Conservation (phyloP, 306 rosid species). For the Prunus padus region DNA sequence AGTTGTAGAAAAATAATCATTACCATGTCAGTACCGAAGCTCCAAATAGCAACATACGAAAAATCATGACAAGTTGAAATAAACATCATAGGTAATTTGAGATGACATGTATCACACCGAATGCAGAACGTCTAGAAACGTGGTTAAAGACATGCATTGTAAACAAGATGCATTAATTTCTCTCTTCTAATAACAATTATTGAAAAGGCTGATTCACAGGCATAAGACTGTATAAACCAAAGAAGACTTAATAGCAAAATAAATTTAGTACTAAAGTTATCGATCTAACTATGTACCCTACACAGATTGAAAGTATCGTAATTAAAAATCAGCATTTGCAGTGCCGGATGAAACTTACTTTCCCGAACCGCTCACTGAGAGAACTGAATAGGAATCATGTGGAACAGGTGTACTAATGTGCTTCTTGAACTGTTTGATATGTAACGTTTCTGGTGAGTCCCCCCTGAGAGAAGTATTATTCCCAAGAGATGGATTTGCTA, state of each 20-base stretch:
- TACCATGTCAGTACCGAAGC: conserved; percentile 1
- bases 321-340: not conserved
- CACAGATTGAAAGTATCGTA: not conserved
- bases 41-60: not conserved
- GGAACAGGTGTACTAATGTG: conserved; percentile 96
- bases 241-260: not conserved
- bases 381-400: conserved; percentile 94
- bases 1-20: conserved; percentile 7
- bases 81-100: not conserved
- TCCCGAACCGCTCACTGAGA: conserved; percentile 97
- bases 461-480: conserved; percentile 83
- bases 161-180: not conserved
- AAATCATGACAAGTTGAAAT: not conserved
- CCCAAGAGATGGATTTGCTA: conserved; percentile 94
- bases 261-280: not conserved
- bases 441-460: conserved; percentile 70
- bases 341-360: conserved; percentile 62
- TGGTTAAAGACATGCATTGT: not conserved
- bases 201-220: not conserved
- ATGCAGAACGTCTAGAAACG: not conserved
- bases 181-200: not conserved
- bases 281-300: not conserved
- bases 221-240: not conserved
- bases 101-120: not conserved
- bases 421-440: conserved; percentile 89